Conservation (phyloP, 768 basidiomycete genomes). For the Bullera alba region DNA sequence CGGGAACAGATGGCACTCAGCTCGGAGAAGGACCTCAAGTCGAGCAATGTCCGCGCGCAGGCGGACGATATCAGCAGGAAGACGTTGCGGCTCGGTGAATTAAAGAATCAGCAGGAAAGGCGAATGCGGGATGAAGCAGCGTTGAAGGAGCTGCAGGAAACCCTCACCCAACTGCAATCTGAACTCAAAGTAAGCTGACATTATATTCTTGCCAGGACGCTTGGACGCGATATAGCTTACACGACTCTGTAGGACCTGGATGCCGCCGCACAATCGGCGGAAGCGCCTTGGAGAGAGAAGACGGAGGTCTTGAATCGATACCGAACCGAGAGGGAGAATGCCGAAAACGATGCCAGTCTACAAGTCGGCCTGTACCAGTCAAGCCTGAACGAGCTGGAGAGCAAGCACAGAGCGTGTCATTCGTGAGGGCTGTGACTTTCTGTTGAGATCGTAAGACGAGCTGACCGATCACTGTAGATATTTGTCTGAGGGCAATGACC, state of each 20-base stretch:
- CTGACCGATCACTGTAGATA: constrained; percentile 54
- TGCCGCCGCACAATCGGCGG: constrained; percentile 28
- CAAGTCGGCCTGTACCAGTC: constrained; percentile 36
- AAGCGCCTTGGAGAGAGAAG: constrained; percentile 38
- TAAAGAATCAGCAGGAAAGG: constrained; percentile 25
- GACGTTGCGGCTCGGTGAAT: constrained; percentile 25
- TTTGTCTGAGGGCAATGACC: constrained; percentile 60
- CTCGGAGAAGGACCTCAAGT: constrained; percentile 32
- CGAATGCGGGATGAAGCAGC: constrained; percentile 29
- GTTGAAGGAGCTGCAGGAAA: constrained; percentile 30
- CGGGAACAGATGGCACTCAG: constrained; percentile 21
- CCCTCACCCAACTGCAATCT: constrained; percentile 12
- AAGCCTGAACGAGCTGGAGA: constrained; percentile 30
- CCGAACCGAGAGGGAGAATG: constrained; percentile 25
- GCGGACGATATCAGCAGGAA: constrained; percentile 25
- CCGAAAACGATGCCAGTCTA: constrained; percentile 34
- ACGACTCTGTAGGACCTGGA: constrained; percentile 24
- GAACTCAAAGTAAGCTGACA: constrained; percentile 27
- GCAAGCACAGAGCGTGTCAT: constrained; percentile 34
- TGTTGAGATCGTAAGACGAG: not conserved
- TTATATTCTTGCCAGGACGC: not conserved
- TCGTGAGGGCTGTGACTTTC: constrained; percentile 20
- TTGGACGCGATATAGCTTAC: not conserved
- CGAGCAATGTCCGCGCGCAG: constrained; percentile 16
- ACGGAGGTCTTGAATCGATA: constrained; percentile 29